Percentiles rank a stretch among this genome's conserved stretches.
Evolutionary conservation across 768 basidiomycete genomes (phyloP).

Genomic region (Russula virescens): DNA sequence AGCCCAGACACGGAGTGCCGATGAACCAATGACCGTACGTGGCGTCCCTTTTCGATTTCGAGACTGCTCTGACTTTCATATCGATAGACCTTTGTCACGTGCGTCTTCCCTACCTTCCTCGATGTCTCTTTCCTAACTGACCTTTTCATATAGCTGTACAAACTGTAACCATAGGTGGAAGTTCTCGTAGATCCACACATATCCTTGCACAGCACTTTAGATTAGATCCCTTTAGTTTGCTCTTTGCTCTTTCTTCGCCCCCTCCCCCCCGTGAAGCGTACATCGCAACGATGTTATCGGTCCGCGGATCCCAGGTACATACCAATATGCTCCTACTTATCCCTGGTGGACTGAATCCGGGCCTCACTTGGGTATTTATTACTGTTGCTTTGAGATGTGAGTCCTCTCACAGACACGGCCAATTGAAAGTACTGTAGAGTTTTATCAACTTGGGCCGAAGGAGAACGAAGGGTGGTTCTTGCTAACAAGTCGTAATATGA

Average conservation of each 20-base stretch:
- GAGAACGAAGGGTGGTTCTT: neutral
- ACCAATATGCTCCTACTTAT: neutral
- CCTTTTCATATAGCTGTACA: conserved; percentile 43
- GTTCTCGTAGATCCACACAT: conserved; percentile 42
- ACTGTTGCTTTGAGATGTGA: neutral
- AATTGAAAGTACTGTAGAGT: neutral
- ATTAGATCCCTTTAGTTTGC: conserved; percentile 12
- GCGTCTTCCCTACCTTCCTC: conserved; percentile 27
- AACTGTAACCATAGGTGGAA: conserved; percentile 68
- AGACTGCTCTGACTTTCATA: conserved; percentile 5
- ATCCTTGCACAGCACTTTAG: neutral
- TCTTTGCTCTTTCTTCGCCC: neutral
- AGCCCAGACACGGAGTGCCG: conserved; percentile 94
- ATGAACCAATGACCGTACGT: conserved; percentile 96
- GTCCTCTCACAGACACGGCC: neutral
- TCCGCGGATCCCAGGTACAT: conserved; percentile 5
- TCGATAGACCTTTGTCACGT: conserved; percentile 82
- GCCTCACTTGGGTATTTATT: neutral
- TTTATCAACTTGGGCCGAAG: neutral
- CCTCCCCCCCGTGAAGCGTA: neutral
- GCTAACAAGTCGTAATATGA: neutral
- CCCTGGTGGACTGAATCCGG: neutral
- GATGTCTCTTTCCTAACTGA: conserved; percentile 9
- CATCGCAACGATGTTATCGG: neutral
- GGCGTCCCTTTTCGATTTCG: conserved; percentile 5